phyloP scores from a whole-genome alignment of 2,329 filamentous ascomycete species.

The Thermochaetoides dissita region DNA sequence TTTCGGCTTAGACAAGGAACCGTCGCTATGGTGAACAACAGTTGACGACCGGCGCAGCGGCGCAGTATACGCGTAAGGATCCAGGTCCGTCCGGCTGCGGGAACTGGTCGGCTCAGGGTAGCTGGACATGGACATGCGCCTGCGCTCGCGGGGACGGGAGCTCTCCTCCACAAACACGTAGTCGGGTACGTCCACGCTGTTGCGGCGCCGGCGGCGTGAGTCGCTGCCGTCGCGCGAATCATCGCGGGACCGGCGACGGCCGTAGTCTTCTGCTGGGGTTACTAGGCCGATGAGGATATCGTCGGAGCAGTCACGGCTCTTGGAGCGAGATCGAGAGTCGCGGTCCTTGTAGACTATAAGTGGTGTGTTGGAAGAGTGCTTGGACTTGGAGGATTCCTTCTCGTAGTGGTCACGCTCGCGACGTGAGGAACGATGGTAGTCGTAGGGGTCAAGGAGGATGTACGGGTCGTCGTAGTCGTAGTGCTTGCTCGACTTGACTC shows the following conservation, averaged over 20 bases:
- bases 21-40: slow-evolving; percentile 12
- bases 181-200: slow-evolving; percentile 2
- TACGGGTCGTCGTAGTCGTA: slow-evolving; percentile 9
- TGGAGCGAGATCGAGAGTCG: slow-evolving; percentile 7
- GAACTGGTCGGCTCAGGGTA: neutral
- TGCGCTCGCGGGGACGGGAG: slow-evolving; percentile 6
- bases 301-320: slow-evolving; percentile 8
- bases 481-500: slow-evolving; percentile 8
- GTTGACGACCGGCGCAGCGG: slow-evolving; percentile 11
- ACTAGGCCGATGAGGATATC: slow-evolving; percentile 11
- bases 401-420: slow-evolving; percentile 8
- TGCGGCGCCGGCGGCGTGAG: neutral
- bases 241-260: slow-evolving; percentile 5
- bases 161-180: slow-evolving; percentile 13
- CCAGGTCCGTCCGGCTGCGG: slow-evolving; percentile 7
- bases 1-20: slow-evolving; percentile 12
- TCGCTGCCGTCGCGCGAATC: slow-evolving; percentile 1
- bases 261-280: slow-evolving; percentile 10
- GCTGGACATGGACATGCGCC: slow-evolving; percentile 1
- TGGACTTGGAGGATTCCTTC: slow-evolving; percentile 5
- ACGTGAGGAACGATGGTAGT: slow-evolving; percentile 6
- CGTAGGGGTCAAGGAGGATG: slow-evolving; percentile 6
- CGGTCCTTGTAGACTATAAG: slow-evolving; percentile 15
- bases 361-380: slow-evolving; percentile 16
- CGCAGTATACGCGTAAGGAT: slow-evolving; percentile 3